These are phyloP conservation scores for Guillardia theta DNA, from an alignment of 78 protist species.

Conservation along the genomic window DNA sequence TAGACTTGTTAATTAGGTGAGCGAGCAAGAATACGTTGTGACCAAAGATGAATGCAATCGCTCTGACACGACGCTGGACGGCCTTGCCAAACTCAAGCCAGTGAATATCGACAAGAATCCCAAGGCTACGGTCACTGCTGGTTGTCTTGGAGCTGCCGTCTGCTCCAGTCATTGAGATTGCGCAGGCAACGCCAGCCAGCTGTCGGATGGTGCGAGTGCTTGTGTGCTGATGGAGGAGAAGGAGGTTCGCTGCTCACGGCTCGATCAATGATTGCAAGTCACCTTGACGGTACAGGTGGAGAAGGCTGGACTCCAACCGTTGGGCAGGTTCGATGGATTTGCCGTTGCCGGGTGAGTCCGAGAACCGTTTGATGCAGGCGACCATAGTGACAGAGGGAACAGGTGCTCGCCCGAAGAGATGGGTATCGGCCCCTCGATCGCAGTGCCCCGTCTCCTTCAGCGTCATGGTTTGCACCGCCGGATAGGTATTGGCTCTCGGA, in stretches of 20 bases:
- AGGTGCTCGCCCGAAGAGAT: neutral
- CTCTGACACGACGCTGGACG: neutral
- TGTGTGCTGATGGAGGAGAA: neutral
- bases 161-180: no score
- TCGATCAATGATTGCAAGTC: no score
- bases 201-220: neutral
- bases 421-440: neutral
- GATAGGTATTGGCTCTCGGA: no score
- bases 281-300: no score
- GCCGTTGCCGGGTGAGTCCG: neutral
- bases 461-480: no score
- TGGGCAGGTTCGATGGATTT: neutral
- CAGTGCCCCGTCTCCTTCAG: neutral
- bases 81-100: neutral
- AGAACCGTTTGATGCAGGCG: no score
- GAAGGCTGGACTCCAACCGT: neutral
- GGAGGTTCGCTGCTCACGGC: no score
- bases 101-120: neutral
- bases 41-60: neutral
- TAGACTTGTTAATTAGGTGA: neutral
- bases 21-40: neutral
- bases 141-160: no score
- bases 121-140: no score
- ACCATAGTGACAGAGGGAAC: no score
- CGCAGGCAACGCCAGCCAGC: neutral